Evolutionary conservation across 2,329 filamentous ascomycete species (phyloP).

Genomic region (Curvularia verruculosa): DNA sequence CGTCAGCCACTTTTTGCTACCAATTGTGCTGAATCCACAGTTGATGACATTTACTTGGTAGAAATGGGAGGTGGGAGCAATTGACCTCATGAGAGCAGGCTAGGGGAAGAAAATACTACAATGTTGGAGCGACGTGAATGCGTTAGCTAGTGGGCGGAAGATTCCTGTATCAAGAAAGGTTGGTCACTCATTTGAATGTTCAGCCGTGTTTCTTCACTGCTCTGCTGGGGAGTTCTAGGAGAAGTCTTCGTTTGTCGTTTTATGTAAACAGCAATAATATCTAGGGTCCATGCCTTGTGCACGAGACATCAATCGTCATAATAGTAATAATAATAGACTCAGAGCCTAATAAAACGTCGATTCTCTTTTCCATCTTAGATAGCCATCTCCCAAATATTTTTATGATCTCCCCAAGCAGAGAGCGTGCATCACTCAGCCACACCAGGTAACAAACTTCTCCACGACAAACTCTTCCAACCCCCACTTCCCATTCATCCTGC

Average conservation of each 20-base stretch:
- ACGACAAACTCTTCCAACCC: constrained; percentile 53
- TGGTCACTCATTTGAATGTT: too few species aligned
- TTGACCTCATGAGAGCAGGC: background rate
- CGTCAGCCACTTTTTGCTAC: constrained; percentile 71
- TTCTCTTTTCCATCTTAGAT: background rate
- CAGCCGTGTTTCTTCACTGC: background rate
- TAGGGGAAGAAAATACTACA: background rate
- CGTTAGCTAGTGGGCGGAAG: background rate
- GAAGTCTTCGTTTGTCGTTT: background rate
- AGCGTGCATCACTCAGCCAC: constrained; percentile 20
- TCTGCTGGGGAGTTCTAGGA: background rate
- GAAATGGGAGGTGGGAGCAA: background rate
- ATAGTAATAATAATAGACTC: background rate
- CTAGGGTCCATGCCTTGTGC: background rate
- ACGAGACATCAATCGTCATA: background rate
- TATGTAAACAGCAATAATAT: background rate
- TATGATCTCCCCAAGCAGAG: background rate
- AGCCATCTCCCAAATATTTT: background rate
- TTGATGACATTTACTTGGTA: constrained; percentile 82
- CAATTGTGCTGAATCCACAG: constrained; percentile 76
- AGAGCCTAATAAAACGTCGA: background rate
- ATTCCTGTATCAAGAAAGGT: too few species aligned
- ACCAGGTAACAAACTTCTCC: constrained; percentile 45
- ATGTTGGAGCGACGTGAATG: background rate
- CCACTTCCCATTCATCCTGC: constrained; percentile 51